Evolutionary conservation across 2,329 filamentous ascomycete species (phyloP), one percentile per base, ranked within the genome.

Genomic region (Rhinocladiella similis): DNA sequence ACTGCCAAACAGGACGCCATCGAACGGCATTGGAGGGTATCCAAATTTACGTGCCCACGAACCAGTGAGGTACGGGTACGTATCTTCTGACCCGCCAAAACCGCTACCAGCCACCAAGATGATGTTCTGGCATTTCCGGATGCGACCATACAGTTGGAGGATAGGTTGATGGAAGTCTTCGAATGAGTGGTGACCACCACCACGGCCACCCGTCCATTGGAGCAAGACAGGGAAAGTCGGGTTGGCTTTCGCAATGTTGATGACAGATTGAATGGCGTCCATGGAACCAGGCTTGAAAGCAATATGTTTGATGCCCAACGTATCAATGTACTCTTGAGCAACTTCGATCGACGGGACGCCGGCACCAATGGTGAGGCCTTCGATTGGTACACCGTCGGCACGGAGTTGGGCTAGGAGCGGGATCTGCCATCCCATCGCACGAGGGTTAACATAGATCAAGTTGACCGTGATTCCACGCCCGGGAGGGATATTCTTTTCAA

Each of bases 121-220:
- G 60, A 97, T 86, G 76, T 97, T 97, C 65, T 89, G 82, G 63
- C 88, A 88, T 69, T 90, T 86, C 69, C 92, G 85, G 63, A 97
- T 91, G 55, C 91, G 87, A 64, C 86, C 84, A 72, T 97, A 97
- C 89, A 96, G 95, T 67, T 90, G 86, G 6, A 97, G 78, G 43
- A 97, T 87, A 4, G 92, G 92, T 68, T 92, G 87, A 73, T 96
- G 92, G 81, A 97, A 96, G 72, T 97, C 92, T 72, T 97, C 92
- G 61, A 87, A 96, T 1, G 91, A 96, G 77, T 97, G 92, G 73
- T 96, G 92, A 55, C 92, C 92, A 77, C 92, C 92, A 64, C 91
- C 92, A 74, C 92, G 88, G 39, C 92, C 92, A 70, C 92, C 92
- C 58, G 92, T 97, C 92, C 92, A 97, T 75, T 97, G 92, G 60